Evolutionary conservation across 164 flowering plant genomes (phyloP).

Genomic region (Houttuynia cordata): DNA sequence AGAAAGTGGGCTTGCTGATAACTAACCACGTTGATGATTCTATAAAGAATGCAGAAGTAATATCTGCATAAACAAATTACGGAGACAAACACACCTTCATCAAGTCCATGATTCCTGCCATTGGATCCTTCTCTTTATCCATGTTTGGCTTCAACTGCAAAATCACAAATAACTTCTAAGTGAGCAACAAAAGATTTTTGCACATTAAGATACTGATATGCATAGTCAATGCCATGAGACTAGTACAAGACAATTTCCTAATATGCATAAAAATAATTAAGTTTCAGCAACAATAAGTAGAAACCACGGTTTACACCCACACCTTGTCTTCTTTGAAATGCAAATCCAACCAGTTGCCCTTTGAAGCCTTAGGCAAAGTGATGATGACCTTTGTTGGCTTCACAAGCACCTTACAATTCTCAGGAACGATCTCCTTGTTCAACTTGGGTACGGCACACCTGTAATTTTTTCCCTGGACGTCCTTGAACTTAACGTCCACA

Average conservation of each 20-base stretch:
- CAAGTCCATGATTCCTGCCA: slow-evolving; percentile 97
- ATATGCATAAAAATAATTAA: too few species aligned
- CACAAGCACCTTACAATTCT: slow-evolving; percentile 63
- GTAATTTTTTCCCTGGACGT: slow-evolving; percentile 82
- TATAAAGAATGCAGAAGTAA: not conserved
- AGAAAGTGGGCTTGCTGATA: not conserved
- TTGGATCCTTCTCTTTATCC: slow-evolving; percentile 70
- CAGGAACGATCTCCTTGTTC: slow-evolving; percentile 67
- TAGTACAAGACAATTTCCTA: too few species aligned
- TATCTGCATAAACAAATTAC: not conserved
- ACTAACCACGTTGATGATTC: not conserved
- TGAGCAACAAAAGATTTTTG: not conserved
- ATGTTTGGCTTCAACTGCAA: slow-evolving; percentile 65
- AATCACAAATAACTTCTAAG: not conserved
- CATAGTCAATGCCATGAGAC: too few species aligned
- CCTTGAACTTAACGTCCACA: slow-evolving; percentile 69
- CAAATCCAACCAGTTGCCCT: slow-evolving; percentile 86
- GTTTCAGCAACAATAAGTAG: not conserved
- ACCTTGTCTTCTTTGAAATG: slow-evolving; percentile 93
- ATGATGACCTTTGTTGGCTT: slow-evolving; percentile 68
- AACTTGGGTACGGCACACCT: slow-evolving; percentile 68
- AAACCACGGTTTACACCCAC: not conserved
- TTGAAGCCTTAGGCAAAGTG: slow-evolving; percentile 68
- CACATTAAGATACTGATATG: too few species aligned
- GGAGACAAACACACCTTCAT: slow-evolving; percentile 50